phyloP scores from a whole-genome alignment of 2,329 filamentous ascomycete species.

The Pyricularia sp. region DNA sequence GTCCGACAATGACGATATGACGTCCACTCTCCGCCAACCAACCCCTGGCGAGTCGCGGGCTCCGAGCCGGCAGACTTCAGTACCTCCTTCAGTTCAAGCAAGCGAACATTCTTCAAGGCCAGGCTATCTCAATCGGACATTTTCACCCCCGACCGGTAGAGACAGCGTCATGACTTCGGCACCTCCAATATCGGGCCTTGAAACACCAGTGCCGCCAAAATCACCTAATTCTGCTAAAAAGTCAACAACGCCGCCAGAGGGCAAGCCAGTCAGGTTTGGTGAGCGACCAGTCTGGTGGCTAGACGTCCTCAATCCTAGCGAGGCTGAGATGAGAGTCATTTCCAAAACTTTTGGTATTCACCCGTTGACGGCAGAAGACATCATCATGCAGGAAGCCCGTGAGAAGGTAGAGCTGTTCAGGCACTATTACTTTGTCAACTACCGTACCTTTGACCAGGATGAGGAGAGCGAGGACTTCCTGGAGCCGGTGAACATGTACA shows the following conservation, averaged over 20 bases:
- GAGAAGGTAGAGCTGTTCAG: conserved; percentile 97
- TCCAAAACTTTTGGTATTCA: conserved; percentile 92
- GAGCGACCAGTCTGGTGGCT: conserved; percentile 94
- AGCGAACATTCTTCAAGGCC: neutral
- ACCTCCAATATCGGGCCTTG: neutral
- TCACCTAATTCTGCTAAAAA: conserved; percentile 21
- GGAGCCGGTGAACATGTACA: conserved; percentile 93
- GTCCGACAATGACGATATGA: conserved; percentile 46
- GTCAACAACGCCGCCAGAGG: conserved; percentile 10
- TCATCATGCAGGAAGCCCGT: conserved; percentile 91
- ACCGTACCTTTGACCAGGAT: conserved; percentile 95
- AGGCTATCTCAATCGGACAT: neutral
- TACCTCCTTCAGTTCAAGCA: conserved; percentile 8
- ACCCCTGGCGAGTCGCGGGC: conserved; percentile 24
- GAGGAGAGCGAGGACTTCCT: conserved; percentile 78
- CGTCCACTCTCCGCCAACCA: neutral
- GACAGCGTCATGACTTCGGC: neutral
- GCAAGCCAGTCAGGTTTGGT: conserved; percentile 41
- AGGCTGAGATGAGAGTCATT: conserved; percentile 89
- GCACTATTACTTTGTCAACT: conserved; percentile 98
- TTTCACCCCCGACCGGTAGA: neutral
- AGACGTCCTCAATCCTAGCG: conserved; percentile 80
- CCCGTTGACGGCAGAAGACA: conserved; percentile 88
- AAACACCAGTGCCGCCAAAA: conserved; percentile 13
- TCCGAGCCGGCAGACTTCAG: conserved; percentile 32